Conservation (phyloP, 1,284 basidiomycete species). For the Mrakiaceae sp. region DNA sequence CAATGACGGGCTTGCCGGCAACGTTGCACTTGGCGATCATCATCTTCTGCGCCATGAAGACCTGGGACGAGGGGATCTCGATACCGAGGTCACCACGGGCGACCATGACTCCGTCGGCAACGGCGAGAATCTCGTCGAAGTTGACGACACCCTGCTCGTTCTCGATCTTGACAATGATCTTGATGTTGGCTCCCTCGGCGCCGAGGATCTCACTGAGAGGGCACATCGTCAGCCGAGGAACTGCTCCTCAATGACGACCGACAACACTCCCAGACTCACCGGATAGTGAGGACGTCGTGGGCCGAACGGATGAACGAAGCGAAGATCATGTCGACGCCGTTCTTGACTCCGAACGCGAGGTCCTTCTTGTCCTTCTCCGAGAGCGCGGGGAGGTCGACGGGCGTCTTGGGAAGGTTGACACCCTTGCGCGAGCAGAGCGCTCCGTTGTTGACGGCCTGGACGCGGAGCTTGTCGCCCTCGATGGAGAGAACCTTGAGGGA, state of each 20-base stretch:
- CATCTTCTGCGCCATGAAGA: slow-evolving; percentile 98
- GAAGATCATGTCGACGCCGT: slow-evolving; percentile 97
- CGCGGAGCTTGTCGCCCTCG: slow-evolving; percentile 65
- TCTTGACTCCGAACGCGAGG: slow-evolving; percentile 88
- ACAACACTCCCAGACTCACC: slow-evolving; percentile 25
- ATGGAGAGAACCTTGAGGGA: slow-evolving; percentile 85
- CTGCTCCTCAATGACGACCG: no score
- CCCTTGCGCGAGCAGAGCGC: slow-evolving; percentile 93
- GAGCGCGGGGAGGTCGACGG: slow-evolving; percentile 93
- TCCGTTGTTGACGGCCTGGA: slow-evolving; percentile 88
- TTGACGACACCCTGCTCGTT: slow-evolving; percentile 95
- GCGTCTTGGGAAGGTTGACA: slow-evolving; percentile 97
- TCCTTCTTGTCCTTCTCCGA: slow-evolving; percentile 98
- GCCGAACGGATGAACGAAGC: slow-evolving; percentile 93
- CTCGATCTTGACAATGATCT: slow-evolving; percentile 98
- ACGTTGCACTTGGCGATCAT: slow-evolving; percentile 99
- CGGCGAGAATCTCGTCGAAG: slow-evolving; percentile 92
- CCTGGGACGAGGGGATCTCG: slow-evolving; percentile 93
- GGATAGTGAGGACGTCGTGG: slow-evolving; percentile 84
- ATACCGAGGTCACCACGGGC: slow-evolving; percentile 96
- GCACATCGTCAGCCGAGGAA: no score
- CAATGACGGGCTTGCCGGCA: slow-evolving; percentile 92
- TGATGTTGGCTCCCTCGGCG: slow-evolving; percentile 81
- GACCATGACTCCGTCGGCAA: slow-evolving; percentile 86
- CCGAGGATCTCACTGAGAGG: slow-evolving; percentile 55